Evolutionary conservation across 179 eudicot species (phyloP).

Genomic region (Beta macrorhiza): DNA sequence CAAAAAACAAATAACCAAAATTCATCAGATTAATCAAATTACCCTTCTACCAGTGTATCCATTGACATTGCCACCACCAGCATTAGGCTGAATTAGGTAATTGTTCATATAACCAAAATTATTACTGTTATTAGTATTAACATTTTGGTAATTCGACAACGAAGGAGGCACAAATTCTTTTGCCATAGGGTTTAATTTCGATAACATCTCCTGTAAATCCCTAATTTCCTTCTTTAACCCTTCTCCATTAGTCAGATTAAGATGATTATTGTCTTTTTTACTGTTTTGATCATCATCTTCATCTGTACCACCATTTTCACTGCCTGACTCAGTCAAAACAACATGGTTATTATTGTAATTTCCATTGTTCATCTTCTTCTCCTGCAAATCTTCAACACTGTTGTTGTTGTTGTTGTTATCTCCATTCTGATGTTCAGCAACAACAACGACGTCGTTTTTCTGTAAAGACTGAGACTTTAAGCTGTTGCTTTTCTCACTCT

Average conservation of each 20-base stretch:
- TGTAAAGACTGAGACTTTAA: conserved; percentile 26
- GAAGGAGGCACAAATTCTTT: conserved; percentile 83
- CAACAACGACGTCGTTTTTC: conserved; percentile 12
- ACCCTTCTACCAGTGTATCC: conserved; percentile 40
- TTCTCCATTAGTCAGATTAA: conserved; percentile 14
- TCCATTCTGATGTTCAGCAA: neutral
- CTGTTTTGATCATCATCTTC: neutral
- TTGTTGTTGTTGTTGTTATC: neutral
- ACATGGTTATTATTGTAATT: neutral
- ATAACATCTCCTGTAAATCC: conserved; percentile 79
- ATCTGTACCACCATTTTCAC: neutral
- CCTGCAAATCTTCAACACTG: neutral
- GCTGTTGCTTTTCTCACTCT: conserved; percentile 18
- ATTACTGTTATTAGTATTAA: neutral
- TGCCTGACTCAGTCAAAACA: conserved; percentile 19
- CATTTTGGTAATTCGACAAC: conserved; percentile 21
- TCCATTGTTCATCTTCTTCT: neutral
- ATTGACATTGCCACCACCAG: conserved; percentile 34
- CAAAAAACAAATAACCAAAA: neutral
- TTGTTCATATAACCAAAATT: conserved; percentile 33
- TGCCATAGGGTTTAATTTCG: conserved; percentile 88
- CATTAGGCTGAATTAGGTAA: conserved; percentile 30
- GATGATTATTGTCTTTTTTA: conserved; percentile 1
- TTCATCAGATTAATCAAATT: neutral
- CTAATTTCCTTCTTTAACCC: conserved; percentile 71